Evolutionary conservation across 345 rosid species (phyloP), one percentile per base, ranked within the genome.

Genomic region (Nasturtium officinale): DNA sequence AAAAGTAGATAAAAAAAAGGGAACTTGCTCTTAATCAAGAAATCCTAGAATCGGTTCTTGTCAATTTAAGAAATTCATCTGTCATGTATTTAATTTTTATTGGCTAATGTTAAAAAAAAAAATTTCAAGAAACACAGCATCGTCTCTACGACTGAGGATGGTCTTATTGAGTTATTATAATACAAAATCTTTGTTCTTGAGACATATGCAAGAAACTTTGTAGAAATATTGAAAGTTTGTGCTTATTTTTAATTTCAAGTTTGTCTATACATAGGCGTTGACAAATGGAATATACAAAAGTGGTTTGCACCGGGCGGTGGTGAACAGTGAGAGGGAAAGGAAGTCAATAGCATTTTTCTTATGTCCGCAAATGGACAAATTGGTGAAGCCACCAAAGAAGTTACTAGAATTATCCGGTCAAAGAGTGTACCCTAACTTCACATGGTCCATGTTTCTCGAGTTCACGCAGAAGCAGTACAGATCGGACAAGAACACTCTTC

Each of bases 381-480:
- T 83, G 28, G 86, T 89, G 72, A 83, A 80, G 69, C 89, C 96
- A 35, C 90, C 92, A 26, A 70, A 67, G 26, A 86, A 79, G 59
- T 79, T 87, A 38, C 7, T 26, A 38, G 45, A 17, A 43, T 45
- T 21, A 6, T 52, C 35, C 7, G 40, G 67, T 51, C 59, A 62
- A 53, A 72, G 76, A 42, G 18, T 9, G 61, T 89, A 87, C 67
- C 90, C 92, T 0, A 87, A 90, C 59, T 90, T 87, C 82, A 86
- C 87, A 6, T 90, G 91, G 96, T 86, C 96, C 2, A 81, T 80
- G 63, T 69, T 90, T 59, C 61, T 85, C 50, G 80, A 74, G 10
- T 89, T 89, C 75, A 87, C 92, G 11, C 64, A 56, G 33, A 63
- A 75, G 42, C 21, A 70, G 52, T 70, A 70, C 61, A 70, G 74